Percentiles rank a stretch among this genome's conserved stretches.
Evolutionary conservation across 805 yeast species (phyloP).

Genomic region (Hanseniaspora meyeri): DNA sequence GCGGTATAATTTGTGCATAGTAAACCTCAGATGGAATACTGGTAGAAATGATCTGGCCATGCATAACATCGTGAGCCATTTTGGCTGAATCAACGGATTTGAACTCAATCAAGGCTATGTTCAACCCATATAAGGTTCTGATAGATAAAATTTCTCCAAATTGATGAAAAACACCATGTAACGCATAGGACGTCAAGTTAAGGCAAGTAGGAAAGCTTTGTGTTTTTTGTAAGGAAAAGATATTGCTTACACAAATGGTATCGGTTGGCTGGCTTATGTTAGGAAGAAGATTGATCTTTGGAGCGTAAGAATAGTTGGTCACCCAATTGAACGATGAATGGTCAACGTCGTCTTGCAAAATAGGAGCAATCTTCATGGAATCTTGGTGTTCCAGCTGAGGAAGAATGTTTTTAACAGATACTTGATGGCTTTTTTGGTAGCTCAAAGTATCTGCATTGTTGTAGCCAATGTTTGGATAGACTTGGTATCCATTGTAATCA

Average conservation of each 20-base stretch:
- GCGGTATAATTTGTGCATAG: slow-evolving; percentile 59
- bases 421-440: slow-evolving; percentile 1
- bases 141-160: slow-evolving; percentile 54
- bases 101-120: slow-evolving; percentile 60
- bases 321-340: slow-evolving; percentile 48
- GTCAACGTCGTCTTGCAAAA: slow-evolving; percentile 47
- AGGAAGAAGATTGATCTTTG: slow-evolving; percentile 63
- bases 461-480: slow-evolving; percentile 24
- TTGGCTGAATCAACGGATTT: slow-evolving; percentile 61
- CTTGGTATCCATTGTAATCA: neutral
- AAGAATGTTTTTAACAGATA: neutral
- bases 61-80: slow-evolving; percentile 62
- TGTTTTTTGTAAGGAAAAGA: slow-evolving; percentile 29
- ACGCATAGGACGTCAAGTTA: slow-evolving; percentile 32
- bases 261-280: slow-evolving; percentile 57
- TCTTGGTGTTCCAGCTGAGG: neutral
- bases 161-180: slow-evolving; percentile 46
- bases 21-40: slow-evolving; percentile 68
- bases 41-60: slow-evolving; percentile 62
- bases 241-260: slow-evolving; percentile 63
- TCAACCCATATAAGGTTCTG: slow-evolving; percentile 41
- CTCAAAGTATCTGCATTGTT: slow-evolving; percentile 16
- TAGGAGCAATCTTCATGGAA: slow-evolving; percentile 20
- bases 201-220: slow-evolving; percentile 35
- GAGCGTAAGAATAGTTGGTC: slow-evolving; percentile 59